phyloP scores from a whole-genome alignment of 257 asterid genomes.

The Salvia splendens region DNA sequence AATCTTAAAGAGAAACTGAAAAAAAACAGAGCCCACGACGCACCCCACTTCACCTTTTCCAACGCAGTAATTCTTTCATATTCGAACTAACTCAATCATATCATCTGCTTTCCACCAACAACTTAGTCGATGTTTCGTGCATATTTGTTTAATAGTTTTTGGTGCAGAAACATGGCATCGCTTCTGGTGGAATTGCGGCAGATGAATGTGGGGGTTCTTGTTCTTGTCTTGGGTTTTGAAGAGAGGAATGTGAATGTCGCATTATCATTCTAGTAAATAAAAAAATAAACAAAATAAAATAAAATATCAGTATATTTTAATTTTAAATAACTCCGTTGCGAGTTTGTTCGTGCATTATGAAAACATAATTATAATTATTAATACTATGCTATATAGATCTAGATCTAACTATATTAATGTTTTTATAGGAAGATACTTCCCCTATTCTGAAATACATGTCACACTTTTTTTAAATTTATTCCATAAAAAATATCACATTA shows the following conservation, averaged over 20 bases:
- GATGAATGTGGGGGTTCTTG: slow-evolving; percentile 43
- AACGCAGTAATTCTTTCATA: slow-evolving; percentile 38
- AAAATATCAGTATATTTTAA: no score
- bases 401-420: no score
- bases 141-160: slow-evolving; percentile 12
- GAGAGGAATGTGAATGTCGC: not conserved
- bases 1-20: slow-evolving; percentile 42
- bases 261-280: not conserved
- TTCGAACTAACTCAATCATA: slow-evolving; percentile 1
- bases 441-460: no score
- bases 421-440: no score
- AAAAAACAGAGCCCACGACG: slow-evolving; percentile 42
- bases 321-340: no score
- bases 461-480: no score
- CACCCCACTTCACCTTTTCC: slow-evolving; percentile 42
- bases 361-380: no score
- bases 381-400: no score
- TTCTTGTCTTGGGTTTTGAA: slow-evolving; percentile 6
- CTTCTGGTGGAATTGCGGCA: slow-evolving; percentile 40
- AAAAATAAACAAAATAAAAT: no score
- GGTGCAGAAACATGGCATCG: slow-evolving; percentile 33
- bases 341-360: no score
- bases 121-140: slow-evolving; percentile 19
- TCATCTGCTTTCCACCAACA: slow-evolving; percentile 14
- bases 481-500: no score